phyloP scores from a whole-genome alignment of 139 green algal genomes.

The Pseudopediastrum boryanum region DNA sequence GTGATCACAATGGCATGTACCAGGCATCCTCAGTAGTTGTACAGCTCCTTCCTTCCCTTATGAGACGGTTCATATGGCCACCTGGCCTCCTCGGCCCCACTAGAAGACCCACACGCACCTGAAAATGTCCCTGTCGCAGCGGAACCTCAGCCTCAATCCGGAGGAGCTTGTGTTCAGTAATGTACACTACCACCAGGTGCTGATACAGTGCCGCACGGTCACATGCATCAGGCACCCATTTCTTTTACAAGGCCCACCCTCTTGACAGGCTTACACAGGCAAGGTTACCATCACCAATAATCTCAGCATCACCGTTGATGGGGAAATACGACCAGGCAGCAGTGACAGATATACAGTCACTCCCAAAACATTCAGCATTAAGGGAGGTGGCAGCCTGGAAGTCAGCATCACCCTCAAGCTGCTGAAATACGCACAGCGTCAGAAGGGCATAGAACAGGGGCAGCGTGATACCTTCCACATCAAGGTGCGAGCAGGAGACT shows the following conservation, averaged over 20 bases:
- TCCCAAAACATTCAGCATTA: conserved; percentile 56
- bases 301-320: conserved; percentile 59
- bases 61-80: too few relatives aligned
- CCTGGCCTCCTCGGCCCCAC: too few relatives aligned
- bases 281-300: conserved; percentile 66
- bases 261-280: conserved; percentile 61
- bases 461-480: conserved; percentile 82
- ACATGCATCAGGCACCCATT: neutral
- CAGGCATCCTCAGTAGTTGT: too few relatives aligned
- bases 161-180: neutral
- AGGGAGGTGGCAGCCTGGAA: conserved; percentile 33
- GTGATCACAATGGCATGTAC: too few relatives aligned
- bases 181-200: neutral
- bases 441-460: conserved; percentile 61
- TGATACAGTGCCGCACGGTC: neutral
- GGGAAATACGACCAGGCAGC: conserved; percentile 63
- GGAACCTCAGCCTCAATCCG: too few relatives aligned
- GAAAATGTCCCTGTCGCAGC: too few relatives aligned
- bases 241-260: neutral
- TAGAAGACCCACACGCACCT: too few relatives aligned
- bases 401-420: conserved; percentile 63
- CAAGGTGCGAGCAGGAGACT: too few relatives aligned
- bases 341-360: conserved; percentile 66
- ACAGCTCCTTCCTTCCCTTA: too few relatives aligned
- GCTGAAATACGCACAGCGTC: conserved; percentile 63